Evolutionary conservation across 345 rosid species (phyloP).

Genomic region (Salix brachista): DNA sequence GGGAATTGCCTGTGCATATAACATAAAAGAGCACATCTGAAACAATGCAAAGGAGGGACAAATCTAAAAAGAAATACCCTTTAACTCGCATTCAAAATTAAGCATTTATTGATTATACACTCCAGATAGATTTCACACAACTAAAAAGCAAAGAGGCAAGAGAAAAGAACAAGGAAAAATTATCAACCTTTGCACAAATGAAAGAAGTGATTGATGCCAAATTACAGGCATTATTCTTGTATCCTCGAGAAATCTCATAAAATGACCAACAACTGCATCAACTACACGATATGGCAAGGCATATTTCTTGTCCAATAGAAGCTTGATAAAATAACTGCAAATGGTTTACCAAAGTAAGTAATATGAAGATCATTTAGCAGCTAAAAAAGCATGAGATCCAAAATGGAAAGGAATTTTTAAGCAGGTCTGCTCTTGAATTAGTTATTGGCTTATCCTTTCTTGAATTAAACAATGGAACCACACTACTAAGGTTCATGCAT

Average conservation of each 20-base stretch:
- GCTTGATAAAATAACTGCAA: conserved; percentile 84
- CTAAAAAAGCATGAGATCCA: not conserved
- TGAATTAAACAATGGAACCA: not conserved
- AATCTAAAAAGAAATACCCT: not conserved
- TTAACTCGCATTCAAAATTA: not conserved
- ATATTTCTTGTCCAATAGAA: conserved; percentile 87
- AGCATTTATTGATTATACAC: not conserved
- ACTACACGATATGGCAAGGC: conserved; percentile 79
- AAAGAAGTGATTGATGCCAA: conserved; percentile 96
- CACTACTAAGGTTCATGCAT: not conserved
- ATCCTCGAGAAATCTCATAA: conserved; percentile 73
- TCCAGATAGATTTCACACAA: not conserved
- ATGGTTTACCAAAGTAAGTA: not conserved
- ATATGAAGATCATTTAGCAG: not conserved
- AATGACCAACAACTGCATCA: conserved; percentile 77
- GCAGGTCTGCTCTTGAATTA: not conserved
- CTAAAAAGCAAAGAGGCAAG: not conserved
- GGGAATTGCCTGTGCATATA: not conserved
- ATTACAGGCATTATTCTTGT: conserved; percentile 89
- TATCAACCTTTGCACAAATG: conserved; percentile 80
- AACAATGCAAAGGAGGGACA: not conserved
- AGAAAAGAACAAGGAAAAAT: not conserved
- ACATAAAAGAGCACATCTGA: not conserved
- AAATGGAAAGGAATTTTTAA: not conserved
- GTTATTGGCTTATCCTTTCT: not conserved